Evolutionary conservation across 2,329 filamentous ascomycete species (phyloP).

Genomic region (Diaporthe batatas): DNA sequence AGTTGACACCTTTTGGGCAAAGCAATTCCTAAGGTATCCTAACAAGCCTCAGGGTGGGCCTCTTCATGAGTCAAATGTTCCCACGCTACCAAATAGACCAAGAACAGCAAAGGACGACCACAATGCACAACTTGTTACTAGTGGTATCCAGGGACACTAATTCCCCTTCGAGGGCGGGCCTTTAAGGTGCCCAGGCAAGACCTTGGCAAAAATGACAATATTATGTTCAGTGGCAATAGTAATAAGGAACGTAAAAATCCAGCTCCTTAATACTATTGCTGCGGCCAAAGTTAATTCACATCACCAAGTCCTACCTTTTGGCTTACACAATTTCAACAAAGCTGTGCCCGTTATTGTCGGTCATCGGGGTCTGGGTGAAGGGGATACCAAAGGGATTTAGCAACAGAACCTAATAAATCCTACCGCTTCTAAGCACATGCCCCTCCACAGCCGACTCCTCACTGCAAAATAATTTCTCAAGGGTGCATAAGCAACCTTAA

Average conservation of each 20-base stretch:
- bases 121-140: background rate
- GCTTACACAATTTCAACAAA: background rate
- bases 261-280: background rate
- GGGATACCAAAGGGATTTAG: too few relatives aligned
- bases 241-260: background rate
- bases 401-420: too few relatives aligned
- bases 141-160: background rate
- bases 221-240: background rate
- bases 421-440: too few relatives aligned
- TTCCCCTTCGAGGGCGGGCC: background rate
- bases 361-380: too few relatives aligned
- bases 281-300: background rate
- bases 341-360: background rate
- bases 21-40: background rate
- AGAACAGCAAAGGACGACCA: too few relatives aligned
- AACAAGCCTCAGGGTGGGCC: background rate
- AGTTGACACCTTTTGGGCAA: background rate
- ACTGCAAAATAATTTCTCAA: background rate
- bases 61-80: too few relatives aligned
- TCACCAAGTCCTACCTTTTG: background rate
- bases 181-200: background rate
- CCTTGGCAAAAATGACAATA: background rate
- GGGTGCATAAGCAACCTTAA: too few relatives aligned
- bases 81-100: too few relatives aligned
- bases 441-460: too few relatives aligned